phyloP scores from a whole-genome alignment of 1,284 basidiomycete species.

The Rhodotorula sp. region DNA sequence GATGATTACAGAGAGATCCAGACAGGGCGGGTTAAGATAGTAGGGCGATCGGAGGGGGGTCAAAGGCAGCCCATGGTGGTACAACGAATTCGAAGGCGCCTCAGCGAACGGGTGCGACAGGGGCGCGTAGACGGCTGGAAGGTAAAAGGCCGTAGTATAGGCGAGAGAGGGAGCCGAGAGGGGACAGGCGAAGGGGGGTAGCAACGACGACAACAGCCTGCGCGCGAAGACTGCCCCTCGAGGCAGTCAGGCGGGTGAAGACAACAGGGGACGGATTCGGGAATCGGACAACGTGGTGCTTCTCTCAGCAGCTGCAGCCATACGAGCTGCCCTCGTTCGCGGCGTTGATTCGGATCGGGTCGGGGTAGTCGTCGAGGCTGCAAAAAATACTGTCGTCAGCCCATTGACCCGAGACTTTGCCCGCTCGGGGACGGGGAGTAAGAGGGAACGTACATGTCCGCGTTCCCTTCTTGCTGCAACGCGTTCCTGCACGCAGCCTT shows the following conservation, averaged over 20 bases:
- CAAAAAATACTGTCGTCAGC: too few relatives aligned
- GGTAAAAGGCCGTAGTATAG: not conserved
- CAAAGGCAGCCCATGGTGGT: not conserved
- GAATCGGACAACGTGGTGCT: too few relatives aligned
- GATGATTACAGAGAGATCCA: not conserved
- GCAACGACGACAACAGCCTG: not conserved
- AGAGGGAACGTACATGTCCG: constrained; percentile 66
- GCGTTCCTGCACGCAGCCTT: constrained; percentile 99
- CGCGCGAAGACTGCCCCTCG: not conserved
- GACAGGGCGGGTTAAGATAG: not conserved
- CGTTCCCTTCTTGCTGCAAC: constrained; percentile 92
- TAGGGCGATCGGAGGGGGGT: not conserved
- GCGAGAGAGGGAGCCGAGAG: not conserved
- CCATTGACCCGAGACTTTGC: too few relatives aligned
- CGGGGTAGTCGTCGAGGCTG: constrained; percentile 97
- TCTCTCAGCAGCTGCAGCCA: constrained; percentile 33
- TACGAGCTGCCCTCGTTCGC: constrained; percentile 34
- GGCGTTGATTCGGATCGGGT: constrained; percentile 83
- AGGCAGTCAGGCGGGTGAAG: too few relatives aligned
- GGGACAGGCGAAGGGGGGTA: not conserved
- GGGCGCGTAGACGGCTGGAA: too few relatives aligned
- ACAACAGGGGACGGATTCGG: too few relatives aligned
- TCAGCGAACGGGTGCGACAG: too few relatives aligned
- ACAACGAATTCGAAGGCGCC: too few relatives aligned
- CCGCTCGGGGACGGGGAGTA: not conserved